Conservation (phyloP, 208 protist species). For the Blastocrithidia nonstop region DNA sequence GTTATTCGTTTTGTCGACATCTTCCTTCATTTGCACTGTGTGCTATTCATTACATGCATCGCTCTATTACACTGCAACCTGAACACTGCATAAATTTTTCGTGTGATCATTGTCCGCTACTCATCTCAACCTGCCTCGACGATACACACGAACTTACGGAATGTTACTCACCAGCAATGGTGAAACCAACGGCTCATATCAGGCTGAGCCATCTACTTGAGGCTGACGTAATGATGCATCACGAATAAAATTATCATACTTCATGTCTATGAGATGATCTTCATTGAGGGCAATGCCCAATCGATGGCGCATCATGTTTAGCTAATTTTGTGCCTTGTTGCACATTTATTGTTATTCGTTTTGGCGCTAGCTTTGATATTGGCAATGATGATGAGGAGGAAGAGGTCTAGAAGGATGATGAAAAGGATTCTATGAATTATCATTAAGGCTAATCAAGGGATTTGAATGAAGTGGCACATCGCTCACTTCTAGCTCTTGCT, state of each 20-base stretch:
- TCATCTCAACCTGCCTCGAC: too few species aligned
- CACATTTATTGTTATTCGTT: neutral
- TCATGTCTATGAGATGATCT: neutral
- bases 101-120: neutral
- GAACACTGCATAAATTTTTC: neutral
- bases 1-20: neutral
- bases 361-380: too few species aligned
- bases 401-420: too few species aligned
- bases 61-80: neutral
- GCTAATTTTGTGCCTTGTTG: neutral
- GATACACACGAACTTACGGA: constrained; percentile 6
- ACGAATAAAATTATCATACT: neutral
- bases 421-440: too few species aligned
- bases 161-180: constrained; percentile 10
- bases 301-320: neutral
- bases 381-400: too few species aligned
- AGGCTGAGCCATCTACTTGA: too few species aligned
- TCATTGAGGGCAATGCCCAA: neutral
- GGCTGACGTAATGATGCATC: too few species aligned
- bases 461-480: too few species aligned
- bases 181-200: constrained; percentile 4
- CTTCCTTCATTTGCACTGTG: neutral
- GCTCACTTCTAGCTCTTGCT: neutral
- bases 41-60: neutral
- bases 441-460: too few species aligned